Evolutionary conservation across 768 basidiomycete species (phyloP).

Genomic region (Boletus patriciae): DNA sequence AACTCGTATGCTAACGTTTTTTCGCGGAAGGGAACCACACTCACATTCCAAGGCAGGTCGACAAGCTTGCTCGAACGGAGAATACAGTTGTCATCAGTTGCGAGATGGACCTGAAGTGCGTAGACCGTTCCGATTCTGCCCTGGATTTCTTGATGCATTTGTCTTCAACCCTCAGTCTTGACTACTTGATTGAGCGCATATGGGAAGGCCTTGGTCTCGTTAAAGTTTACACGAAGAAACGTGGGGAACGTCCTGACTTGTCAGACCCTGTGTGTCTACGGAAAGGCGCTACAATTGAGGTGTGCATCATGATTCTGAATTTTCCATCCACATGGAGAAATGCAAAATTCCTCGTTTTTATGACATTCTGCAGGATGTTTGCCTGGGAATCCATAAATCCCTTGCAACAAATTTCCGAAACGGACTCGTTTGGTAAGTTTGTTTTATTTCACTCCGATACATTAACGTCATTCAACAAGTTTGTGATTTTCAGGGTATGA

Average conservation of each 20-base stretch:
- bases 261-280: conserved; percentile 88
- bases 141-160: conserved; percentile 1
- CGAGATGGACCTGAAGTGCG: conserved; percentile 88
- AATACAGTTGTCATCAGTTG: conserved; percentile 95
- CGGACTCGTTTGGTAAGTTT: conserved; percentile 83
- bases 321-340: neutral
- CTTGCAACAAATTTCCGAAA: conserved; percentile 91
- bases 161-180: conserved; percentile 45
- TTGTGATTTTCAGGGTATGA: conserved; percentile 28
- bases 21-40: neutral
- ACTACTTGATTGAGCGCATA: conserved; percentile 72
- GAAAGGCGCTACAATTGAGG: conserved; percentile 92
- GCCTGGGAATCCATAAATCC: conserved; percentile 89
- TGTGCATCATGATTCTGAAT: conserved; percentile 24
- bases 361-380: conserved; percentile 60
- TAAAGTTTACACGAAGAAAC: conserved; percentile 96
- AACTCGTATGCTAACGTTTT: conserved; percentile 41
- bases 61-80: conserved; percentile 79
- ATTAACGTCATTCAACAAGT: conserved; percentile 1
- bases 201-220: conserved; percentile 80
- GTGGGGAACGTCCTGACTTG: conserved; percentile 92
- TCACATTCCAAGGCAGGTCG: conserved; percentile 42
- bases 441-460: neutral
- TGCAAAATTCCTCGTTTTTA: neutral
- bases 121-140: neutral